Conservation (phyloP, 2,329 filamentous ascomycete genomes). For the Helicocarpus griseus region DNA sequence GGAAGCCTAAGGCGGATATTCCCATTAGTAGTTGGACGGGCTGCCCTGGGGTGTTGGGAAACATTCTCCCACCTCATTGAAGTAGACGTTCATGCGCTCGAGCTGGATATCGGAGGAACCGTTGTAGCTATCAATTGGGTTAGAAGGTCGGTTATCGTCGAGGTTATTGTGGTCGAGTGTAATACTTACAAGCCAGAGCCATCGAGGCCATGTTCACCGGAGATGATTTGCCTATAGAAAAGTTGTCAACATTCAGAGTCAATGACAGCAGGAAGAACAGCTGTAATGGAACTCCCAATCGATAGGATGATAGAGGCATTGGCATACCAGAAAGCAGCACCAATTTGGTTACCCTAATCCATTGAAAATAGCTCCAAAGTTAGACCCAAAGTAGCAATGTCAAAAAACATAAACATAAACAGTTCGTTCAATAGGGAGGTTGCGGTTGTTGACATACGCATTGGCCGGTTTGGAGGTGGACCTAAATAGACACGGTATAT, state of each 20-base stretch:
- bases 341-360: slow-evolving; percentile 97
- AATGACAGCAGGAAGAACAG: background rate
- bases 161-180: background rate
- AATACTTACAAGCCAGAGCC: slow-evolving; percentile 80
- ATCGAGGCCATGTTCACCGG: slow-evolving; percentile 91
- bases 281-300: too few species aligned
- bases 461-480: slow-evolving; percentile 99
- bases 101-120: slow-evolving; percentile 97
- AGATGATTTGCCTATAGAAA: slow-evolving; percentile 61
- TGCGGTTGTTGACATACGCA: slow-evolving; percentile 60
- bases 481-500: slow-evolving; percentile 47
- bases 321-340: slow-evolving; percentile 95
- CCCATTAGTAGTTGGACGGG: background rate
- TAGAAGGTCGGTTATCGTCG: slow-evolving; percentile 13
- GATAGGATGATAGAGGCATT: background rate
- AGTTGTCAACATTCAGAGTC: slow-evolving; percentile 29
- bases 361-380: slow-evolving; percentile 15
- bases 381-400: slow-evolving; percentile 17
- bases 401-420: background rate
- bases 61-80: slow-evolving; percentile 63
- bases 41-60: slow-evolving; percentile 8
- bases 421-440: slow-evolving; percentile 1
- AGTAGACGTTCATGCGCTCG: slow-evolving; percentile 99
- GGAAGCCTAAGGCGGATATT: slow-evolving; percentile 54
- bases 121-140: slow-evolving; percentile 61